Base-by-base conservation (phyloP, 352 stramenopile genomes). In the Phytopythium montanum region DNA sequence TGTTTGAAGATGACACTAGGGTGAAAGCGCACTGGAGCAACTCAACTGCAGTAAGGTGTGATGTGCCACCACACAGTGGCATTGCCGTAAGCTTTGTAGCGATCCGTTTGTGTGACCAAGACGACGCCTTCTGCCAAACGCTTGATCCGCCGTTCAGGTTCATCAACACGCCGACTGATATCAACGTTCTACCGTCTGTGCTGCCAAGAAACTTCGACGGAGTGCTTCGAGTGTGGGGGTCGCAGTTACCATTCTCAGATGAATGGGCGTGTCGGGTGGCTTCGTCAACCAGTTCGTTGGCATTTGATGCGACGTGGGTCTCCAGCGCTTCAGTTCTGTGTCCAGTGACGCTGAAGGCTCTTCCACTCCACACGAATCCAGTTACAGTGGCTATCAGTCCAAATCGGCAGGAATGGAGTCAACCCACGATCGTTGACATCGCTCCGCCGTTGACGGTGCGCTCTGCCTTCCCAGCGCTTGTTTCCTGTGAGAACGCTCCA, bases 331-430 rank as follows among this genome's bases (percentile, higher is more conserved):
- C 75, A 5, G 2, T 81, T 5, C 38, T 72, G 5, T 86, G 76
- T 23, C 49, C 65, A 12, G 33, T 76, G 36, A 38, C 18, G 1
- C 45, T 50, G 44, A 9, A 46, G 29, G 13, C 16, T 31, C 33
- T 65, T 29, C 14, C 9, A 16, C 29, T n/a, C n/a, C n/a, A 33
- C 1, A 2, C 19, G 14, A 26, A 58, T 12, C 69, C 54, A 21
- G n/a, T 23, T 12, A 60, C 28, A 14, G 12, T 86, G 54, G 44
- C 63, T 4, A 62, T 86, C 31, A 84, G 76, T 56, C 54, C 75
- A 16, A 86, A 86, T 45, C 60, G 61, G 0, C 76, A 86, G 64
- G 73, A 86, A 8, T 86, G 73, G 73, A 72, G 71, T 45, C 28
- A 60, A 1, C 7, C 9, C 3, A 9, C 68, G 12, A 25, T 28